These are phyloP conservation scores for Trypanosoma congolense DNA, from an alignment of 208 protist species.

Conservation along the genomic window DNA sequence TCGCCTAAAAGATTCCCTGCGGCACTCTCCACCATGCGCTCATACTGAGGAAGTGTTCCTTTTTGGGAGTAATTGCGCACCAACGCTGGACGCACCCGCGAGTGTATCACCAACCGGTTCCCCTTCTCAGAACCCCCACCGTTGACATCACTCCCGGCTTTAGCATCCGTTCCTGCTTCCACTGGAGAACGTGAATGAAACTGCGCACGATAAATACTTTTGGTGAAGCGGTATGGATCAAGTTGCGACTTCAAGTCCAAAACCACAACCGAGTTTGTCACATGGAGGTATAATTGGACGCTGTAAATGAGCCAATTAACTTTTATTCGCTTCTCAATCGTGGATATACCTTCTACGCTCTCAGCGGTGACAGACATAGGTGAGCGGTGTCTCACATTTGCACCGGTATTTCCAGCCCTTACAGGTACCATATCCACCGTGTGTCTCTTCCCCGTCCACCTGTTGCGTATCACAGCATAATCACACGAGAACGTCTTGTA, in stretches of 20 bases:
- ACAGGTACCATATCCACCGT: conserved; percentile 23
- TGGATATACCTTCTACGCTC: background rate
- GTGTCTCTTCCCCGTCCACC: conserved; percentile 30
- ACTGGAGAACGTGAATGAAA: too few relatives aligned
- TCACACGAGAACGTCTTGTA: conserved; percentile 66
- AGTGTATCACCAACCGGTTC: conserved; percentile 11
- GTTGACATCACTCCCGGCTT: background rate
- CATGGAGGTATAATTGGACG: conserved; percentile 62
- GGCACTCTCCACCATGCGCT: conserved; percentile 38
- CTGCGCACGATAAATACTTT: too few relatives aligned
- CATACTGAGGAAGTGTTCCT: conserved; percentile 40
- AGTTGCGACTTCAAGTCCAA: conserved; percentile 44
- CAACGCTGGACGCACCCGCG: conserved; percentile 14
- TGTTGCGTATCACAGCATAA: conserved; percentile 60
- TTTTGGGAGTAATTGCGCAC: conserved; percentile 59
- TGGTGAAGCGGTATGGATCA: conserved; percentile 50
- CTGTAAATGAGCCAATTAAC: conserved; percentile 57
- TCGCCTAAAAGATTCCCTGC: conserved; percentile 30
- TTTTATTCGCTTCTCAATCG: conserved; percentile 10
- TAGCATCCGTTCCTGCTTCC: too few relatives aligned
- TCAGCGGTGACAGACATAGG: too few relatives aligned
- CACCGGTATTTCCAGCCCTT: background rate
- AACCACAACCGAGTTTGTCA: conserved; percentile 35
- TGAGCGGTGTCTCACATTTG: background rate
- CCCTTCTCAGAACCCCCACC: background rate